Percentiles rank a stretch among this genome's conserved stretches.
Conservation (phyloP, 1,139 yeast genomes). For the Trichomonascaceae sp. region DNA sequence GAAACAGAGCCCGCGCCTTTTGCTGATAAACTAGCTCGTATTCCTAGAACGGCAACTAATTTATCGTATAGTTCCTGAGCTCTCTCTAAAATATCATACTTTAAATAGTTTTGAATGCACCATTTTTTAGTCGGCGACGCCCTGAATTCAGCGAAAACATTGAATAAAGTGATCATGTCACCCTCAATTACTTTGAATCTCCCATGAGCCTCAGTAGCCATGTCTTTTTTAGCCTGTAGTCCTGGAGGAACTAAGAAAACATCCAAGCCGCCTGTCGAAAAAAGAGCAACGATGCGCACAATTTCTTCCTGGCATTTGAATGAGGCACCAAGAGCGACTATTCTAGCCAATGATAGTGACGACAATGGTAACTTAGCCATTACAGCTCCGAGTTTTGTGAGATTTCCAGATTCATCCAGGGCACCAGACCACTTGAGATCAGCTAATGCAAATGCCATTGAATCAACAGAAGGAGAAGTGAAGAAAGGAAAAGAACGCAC, state of each 20-base stretch:
- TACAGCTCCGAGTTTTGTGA: constrained; percentile 64
- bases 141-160: constrained; percentile 67
- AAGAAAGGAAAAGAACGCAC: constrained; percentile 75
- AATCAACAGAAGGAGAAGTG: constrained; percentile 86
- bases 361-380: constrained; percentile 82
- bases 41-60: background rate
- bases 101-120: constrained; percentile 7
- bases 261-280: constrained; percentile 67
- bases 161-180: constrained; percentile 76
- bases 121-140: constrained; percentile 25
- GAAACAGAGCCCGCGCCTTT: background rate
- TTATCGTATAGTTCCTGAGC: constrained; percentile 3
- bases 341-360: constrained; percentile 10
- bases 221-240: constrained; percentile 66
- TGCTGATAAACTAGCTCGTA: background rate
- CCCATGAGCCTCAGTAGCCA: constrained; percentile 42
- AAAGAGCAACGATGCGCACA: constrained; percentile 69
- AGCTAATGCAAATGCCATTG: constrained; percentile 61
- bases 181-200: constrained; percentile 80
- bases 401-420: constrained; percentile 70
- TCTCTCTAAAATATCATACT: constrained; percentile 8
- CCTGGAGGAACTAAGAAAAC: constrained; percentile 74
- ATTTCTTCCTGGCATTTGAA: constrained; percentile 54
- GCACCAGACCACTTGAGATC: constrained; percentile 56
- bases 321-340: constrained; percentile 38